Base-by-base conservation (phyloP, 768 basidiomycete genomes). In the Mycena kentingensis region DNA sequence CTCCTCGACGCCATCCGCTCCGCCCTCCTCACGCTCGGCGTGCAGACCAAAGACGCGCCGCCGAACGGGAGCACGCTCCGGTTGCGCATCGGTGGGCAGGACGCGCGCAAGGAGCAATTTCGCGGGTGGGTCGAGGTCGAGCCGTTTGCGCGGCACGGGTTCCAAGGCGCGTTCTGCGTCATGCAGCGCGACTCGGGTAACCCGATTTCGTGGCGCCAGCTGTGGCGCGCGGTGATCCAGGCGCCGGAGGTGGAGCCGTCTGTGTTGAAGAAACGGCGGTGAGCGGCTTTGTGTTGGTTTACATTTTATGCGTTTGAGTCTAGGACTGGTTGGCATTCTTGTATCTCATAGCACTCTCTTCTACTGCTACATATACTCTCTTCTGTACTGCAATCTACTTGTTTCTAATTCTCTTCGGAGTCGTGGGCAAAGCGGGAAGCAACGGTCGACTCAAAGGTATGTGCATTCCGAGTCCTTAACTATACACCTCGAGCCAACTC, bases 61-160 rank as follows among this genome's bases (percentile, higher is more conserved):
- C 39, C 66, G 16, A 39, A 32, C 11, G 47, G 58, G 3, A 37
- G 34, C 6, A 52, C 54, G 6, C 63, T 75, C 36, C 69, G 72
- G 27, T 65, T 87, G 43, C 76, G 85, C 4, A 77, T 92, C n/a
- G 88, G 87, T 1, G 85, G 86, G 0, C 78, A 73, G 46, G 90
- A 93, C 65, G 70, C 68, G 36, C 73, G 91, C 46, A 84, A 79
- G 60, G 73, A 83, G 50, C 61, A 72, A 57, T 87, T 81, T 70
- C 90, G 86, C 60, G 91, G 90, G 3, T 88, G 84, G 83, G 77
- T 90, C 4, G 79, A 83, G 44, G 71, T 91, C 5, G 89, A 93
- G 65, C 61, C 67, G 21, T 91, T 87, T 60, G 70, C 53, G 13
- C 75, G 78, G 61, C 63, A 67, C 6, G 80, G 76, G 1, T 60